phyloP scores from a whole-genome alignment of 495 filamentous ascomycete genomes.

The Entonaema liquescens region DNA sequence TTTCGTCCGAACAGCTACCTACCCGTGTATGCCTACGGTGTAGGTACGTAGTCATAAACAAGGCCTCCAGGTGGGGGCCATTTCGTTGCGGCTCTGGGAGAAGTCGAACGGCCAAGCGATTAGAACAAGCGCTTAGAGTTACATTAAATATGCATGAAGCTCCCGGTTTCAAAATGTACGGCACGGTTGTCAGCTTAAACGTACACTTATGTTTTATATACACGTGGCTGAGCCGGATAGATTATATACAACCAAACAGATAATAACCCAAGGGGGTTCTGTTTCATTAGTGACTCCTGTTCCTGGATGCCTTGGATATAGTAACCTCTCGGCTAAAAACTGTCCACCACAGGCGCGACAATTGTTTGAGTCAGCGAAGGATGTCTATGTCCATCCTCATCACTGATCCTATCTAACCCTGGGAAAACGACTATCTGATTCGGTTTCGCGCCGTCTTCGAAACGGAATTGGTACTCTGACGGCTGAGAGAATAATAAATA shows the following conservation, averaged over 20 bases:
- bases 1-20: not conserved
- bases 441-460: slow-evolving; percentile 7
- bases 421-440: slow-evolving; percentile 42
- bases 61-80: not conserved
- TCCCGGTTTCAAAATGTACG: not conserved
- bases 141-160: not conserved
- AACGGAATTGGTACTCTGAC: slow-evolving; percentile 42
- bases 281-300: not conserved
- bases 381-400: slow-evolving; percentile 40
- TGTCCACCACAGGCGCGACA: slow-evolving; percentile 34
- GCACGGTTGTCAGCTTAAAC: not conserved
- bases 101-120: not conserved
- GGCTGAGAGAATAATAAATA: slow-evolving; percentile 50
- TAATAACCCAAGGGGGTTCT: not conserved
- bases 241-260: slow-evolving; percentile 3
- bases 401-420: slow-evolving; percentile 43
- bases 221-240: not conserved
- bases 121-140: not conserved
- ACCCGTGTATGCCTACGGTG: not conserved
- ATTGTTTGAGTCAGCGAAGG: slow-evolving; percentile 28
- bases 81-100: not conserved
- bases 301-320: not conserved
- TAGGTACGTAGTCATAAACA: not conserved
- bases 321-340: slow-evolving; percentile 11
- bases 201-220: not conserved